Evolutionary conservation across 1,139 yeast species (phyloP).

Genomic region (Kurtzmaniella quercitrusa): DNA sequence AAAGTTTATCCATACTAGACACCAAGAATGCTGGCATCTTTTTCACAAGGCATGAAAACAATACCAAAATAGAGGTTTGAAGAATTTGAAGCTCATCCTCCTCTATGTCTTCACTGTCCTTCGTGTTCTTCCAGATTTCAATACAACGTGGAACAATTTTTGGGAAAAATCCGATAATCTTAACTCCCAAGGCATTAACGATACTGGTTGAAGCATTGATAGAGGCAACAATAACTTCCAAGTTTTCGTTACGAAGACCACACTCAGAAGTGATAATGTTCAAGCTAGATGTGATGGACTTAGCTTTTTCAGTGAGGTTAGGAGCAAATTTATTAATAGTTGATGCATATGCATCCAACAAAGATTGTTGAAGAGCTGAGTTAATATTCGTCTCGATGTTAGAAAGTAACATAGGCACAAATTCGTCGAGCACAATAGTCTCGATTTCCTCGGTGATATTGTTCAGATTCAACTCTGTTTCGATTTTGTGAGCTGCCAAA

Average conservation of each 20-base stretch:
- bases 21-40: constrained; percentile 84
- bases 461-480: constrained; percentile 45
- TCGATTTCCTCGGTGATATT: constrained; percentile 39
- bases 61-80: constrained; percentile 65
- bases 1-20: constrained; percentile 60
- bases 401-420: constrained; percentile 45
- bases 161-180: constrained; percentile 80
- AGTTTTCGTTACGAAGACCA: constrained; percentile 49
- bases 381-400: constrained; percentile 33
- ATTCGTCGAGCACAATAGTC: constrained; percentile 36
- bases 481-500: constrained; percentile 68
- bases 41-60: constrained; percentile 72
- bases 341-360: constrained; percentile 64
- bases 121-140: constrained; percentile 44
- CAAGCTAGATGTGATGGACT: constrained; percentile 47
- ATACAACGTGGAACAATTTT: constrained; percentile 77
- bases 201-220: constrained; percentile 68
- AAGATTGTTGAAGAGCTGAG: constrained; percentile 51
- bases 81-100: constrained; percentile 33
- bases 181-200: constrained; percentile 75
- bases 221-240: constrained; percentile 72
- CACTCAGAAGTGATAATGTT: constrained; percentile 48
- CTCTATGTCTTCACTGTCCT: constrained; percentile 22
- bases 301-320: constrained; percentile 36
- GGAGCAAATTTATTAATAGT: constrained; percentile 62